Conservation (phyloP, 2,329 filamentous ascomycete genomes). For the Cladosporium sp. region DNA sequence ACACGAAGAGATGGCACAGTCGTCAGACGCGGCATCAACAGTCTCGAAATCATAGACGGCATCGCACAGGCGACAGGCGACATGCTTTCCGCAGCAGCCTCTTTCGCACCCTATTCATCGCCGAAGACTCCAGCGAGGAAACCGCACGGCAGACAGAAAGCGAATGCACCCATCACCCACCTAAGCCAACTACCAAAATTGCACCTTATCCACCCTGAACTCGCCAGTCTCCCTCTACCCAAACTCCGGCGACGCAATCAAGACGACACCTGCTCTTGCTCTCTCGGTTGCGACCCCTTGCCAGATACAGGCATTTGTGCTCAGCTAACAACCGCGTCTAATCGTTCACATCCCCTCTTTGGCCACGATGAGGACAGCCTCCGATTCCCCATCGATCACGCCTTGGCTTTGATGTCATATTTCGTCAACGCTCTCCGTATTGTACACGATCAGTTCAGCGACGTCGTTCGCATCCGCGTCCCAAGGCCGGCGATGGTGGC, state of each 20-base stretch:
- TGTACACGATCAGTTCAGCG: not conserved
- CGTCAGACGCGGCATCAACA: not conserved
- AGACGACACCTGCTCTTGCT: slow-evolving; percentile 12
- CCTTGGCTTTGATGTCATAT: not conserved
- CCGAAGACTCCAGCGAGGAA: slow-evolving; percentile 7
- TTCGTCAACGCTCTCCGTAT: not conserved
- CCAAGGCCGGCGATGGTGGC: slow-evolving; percentile 18
- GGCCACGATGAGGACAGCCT: not conserved
- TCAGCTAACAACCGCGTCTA: not conserved
- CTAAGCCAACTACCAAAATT: slow-evolving; percentile 24
- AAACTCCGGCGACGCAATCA: slow-evolving; percentile 3
- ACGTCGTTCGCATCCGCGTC: slow-evolving; percentile 12
- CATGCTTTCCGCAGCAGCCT: not conserved
- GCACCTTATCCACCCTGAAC: slow-evolving; percentile 25
- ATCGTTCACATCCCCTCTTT: not conserved
- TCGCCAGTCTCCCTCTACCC: slow-evolving; percentile 22
- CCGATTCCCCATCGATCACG: not conserved
- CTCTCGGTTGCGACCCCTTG: slow-evolving; percentile 20
- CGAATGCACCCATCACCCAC: slow-evolving; percentile 8
- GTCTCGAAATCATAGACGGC: not conserved
- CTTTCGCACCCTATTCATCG: slow-evolving; percentile 11
- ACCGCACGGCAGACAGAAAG: not conserved
- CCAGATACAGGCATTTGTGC: slow-evolving; percentile 15
- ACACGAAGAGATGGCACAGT: slow-evolving; percentile 6
- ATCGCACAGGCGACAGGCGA: not conserved